These are phyloP conservation scores for Coemansia sp. DNA, from an alignment of 192 early-diverging fungal genomes.

Conservation along the genomic window DNA sequence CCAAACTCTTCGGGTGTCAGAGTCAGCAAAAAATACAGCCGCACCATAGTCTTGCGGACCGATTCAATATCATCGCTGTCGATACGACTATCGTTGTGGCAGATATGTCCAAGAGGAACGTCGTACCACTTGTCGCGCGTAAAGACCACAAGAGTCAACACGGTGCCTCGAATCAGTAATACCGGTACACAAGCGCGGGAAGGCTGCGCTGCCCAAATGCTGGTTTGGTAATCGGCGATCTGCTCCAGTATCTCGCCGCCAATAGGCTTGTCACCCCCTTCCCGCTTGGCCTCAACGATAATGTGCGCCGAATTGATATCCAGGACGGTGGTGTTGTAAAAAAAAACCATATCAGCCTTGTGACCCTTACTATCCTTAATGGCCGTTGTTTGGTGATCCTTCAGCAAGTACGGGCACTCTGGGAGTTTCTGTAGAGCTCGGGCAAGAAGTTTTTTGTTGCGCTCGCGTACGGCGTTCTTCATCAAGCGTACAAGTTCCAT, in stretches of 20 bases:
- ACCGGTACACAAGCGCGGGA: slow-evolving; percentile 18
- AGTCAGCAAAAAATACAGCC: background rate
- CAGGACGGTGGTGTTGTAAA: too few relatives aligned
- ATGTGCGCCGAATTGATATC: background rate
- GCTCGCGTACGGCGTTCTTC: too few relatives aligned
- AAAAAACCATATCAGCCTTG: background rate
- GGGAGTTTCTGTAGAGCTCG: background rate
- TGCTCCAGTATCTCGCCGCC: slow-evolving; percentile 15
- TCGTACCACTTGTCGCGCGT: slow-evolving; percentile 12
- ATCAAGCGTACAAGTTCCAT: too few relatives aligned
- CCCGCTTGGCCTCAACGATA: background rate
- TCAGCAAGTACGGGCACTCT: too few relatives aligned
- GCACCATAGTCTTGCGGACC: too few relatives aligned
- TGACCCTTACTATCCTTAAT: background rate
- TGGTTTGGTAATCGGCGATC: slow-evolving; percentile 26
- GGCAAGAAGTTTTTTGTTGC: background rate
- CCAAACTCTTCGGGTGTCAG: slow-evolving; percentile 2
- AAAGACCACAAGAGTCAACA: slow-evolving; percentile 24
- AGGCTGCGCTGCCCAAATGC: slow-evolving; percentile 17
- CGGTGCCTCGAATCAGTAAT: slow-evolving; percentile 13
- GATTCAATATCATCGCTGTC: too few relatives aligned
- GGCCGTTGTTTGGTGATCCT: background rate
- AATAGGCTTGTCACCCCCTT: background rate
- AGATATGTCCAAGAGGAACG: slow-evolving; percentile 8
- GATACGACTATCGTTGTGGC: too few relatives aligned